These are phyloP conservation scores for Aphelidium insulamus DNA, from an alignment of 371 early-diverging fungal genomes.

Conservation along the genomic window DNA sequence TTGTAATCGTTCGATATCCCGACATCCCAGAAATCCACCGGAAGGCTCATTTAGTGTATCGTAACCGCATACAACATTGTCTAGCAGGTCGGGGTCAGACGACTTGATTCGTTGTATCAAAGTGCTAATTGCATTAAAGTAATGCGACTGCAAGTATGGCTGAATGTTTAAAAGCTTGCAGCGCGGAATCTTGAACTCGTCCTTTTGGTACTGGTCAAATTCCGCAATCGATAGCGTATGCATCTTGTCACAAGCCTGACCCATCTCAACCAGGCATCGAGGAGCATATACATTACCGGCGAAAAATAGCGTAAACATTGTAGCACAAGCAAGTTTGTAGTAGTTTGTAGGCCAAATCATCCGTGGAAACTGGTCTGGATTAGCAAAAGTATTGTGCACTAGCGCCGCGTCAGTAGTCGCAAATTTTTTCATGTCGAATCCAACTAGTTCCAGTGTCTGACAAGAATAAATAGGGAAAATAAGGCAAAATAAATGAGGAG, in stretches of 20 bases:
- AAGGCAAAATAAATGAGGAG: too few relatives aligned
- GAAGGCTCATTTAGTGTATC: slow-evolving; percentile 55
- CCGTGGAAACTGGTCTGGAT: slow-evolving; percentile 33
- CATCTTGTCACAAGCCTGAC: too few relatives aligned
- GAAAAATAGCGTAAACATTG: slow-evolving; percentile 65
- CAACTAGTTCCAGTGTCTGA: slow-evolving; percentile 44
- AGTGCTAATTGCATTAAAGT: slow-evolving; percentile 21
- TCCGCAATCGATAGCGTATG: too few relatives aligned
- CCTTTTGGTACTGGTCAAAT: too few relatives aligned
- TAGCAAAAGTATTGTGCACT: slow-evolving; percentile 35
- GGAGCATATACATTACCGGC: slow-evolving; percentile 53
- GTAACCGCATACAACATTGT: slow-evolving; percentile 38
- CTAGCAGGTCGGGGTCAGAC: slow-evolving; percentile 14
- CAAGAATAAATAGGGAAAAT: too few relatives aligned
- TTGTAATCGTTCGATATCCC: slow-evolving; percentile 9
- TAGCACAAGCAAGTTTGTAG: slow-evolving; percentile 49
- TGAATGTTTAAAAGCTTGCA: slow-evolving; percentile 21
- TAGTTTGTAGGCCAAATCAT: slow-evolving; percentile 84
- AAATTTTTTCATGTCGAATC: slow-evolving; percentile 37
- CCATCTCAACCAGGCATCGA: slow-evolving; percentile 21
- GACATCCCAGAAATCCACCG: slow-evolving; percentile 27
- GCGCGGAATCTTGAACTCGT: background rate
- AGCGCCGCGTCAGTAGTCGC: slow-evolving; percentile 40
- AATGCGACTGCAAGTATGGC: slow-evolving; percentile 43
- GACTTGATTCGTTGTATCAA: slow-evolving; percentile 19